A percentile compares a stretch with the other conserved stretches of the same genome.
Conservation (phyloP, 148 eudicot genomes). For the Heliosperma pusillum region DNA sequence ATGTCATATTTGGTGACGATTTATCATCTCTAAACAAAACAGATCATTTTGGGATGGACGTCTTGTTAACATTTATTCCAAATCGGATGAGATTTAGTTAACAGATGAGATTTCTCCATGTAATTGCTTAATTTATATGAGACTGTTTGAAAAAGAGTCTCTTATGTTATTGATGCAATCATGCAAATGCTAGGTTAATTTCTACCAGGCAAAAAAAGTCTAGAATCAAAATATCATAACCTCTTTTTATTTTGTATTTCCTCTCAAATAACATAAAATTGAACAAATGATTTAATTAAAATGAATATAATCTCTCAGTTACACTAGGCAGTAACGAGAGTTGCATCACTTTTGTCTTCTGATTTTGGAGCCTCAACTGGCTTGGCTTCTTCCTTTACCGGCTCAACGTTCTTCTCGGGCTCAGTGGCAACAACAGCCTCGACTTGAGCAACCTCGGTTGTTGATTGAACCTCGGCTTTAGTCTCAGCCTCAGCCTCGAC, state of each 20-base stretch:
- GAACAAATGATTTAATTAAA: background rate
- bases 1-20: no score
- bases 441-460: background rate
- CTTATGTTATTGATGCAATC: no score
- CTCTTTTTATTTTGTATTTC: background rate
- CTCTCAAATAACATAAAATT: background rate
- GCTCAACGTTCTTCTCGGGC: background rate
- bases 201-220: no score
- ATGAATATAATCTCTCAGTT: background rate
- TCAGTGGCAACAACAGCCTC: background rate
- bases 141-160: no score
- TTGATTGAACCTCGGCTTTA: background rate
- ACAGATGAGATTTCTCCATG: no score
- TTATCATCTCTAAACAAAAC: no score
- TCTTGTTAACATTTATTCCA: no score
- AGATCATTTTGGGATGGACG: no score
- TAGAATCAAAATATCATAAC: background rate
- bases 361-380: slow-evolving; percentile 5
- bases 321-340: background rate
- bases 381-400: background rate
- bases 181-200: no score
- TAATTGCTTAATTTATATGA: no score
- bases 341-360: background rate
- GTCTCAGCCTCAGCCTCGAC: slow-evolving; percentile 20
- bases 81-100: no score